Conservation (phyloP, 139 green algal genomes). For the Chlamydomonas urium region DNA sequence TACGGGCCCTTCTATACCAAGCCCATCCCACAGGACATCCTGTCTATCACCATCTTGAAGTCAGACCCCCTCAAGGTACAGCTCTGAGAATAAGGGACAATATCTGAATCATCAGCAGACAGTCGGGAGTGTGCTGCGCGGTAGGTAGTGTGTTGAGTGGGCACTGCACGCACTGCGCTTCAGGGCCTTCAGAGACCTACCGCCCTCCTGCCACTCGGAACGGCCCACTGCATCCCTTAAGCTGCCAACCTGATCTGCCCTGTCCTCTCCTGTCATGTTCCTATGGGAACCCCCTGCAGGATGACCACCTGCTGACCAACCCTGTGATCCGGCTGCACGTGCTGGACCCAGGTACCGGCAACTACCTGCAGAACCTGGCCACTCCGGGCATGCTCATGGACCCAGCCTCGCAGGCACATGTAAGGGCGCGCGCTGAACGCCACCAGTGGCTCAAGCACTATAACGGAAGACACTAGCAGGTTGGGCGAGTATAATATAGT, state of each 20-base stretch:
- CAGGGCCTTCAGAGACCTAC: no score
- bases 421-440: background rate
- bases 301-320: slow-evolving; percentile 33
- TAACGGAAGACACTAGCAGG: no score
- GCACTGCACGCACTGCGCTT: background rate
- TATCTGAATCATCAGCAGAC: background rate
- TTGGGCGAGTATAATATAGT: no score
- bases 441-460: no score
- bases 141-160: background rate
- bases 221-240: background rate
- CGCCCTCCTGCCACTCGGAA: no score
- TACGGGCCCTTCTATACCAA: slow-evolving; percentile 39
- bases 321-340: slow-evolving; percentile 39
- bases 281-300: slow-evolving; percentile 13
- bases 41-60: slow-evolving; percentile 19
- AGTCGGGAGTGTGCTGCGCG: background rate
- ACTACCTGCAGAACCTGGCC: slow-evolving; percentile 29
- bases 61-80: slow-evolving; percentile 1
- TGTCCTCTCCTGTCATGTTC: no score
- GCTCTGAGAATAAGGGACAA: background rate
- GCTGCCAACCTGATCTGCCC: background rate
- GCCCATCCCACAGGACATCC: slow-evolving; percentile 28
- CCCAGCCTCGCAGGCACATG: background rate
- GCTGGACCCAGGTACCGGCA: slow-evolving; percentile 25
- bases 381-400: background rate